Evolutionary conservation across 2,329 filamentous ascomycete genomes (phyloP).

Genomic region (Dothideomycetes sp.): DNA sequence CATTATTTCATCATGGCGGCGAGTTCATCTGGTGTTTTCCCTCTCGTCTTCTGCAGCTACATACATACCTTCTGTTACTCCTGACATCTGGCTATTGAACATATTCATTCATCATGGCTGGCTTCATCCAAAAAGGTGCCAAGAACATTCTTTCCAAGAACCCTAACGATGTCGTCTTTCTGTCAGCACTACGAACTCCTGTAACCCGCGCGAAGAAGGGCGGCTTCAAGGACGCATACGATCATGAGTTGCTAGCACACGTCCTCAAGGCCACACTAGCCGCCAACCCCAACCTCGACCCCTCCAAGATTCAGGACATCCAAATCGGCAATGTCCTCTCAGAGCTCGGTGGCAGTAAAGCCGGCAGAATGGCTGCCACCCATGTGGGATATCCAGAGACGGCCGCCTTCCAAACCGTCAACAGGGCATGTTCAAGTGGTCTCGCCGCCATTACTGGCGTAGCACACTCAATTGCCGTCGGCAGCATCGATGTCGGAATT

Average conservation of each 20-base stretch:
- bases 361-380: conserved; percentile 81
- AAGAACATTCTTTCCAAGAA: conserved; percentile 68
- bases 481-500: conserved; percentile 63
- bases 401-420: conserved; percentile 76
- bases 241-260: conserved; percentile 72
- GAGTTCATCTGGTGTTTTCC: not conserved
- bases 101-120: conserved; percentile 7
- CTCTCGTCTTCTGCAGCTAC: too few species aligned
- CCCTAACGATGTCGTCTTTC: conserved; percentile 75
- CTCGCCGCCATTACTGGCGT: conserved; percentile 68
- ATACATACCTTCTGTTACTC: too few species aligned
- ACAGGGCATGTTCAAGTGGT: conserved; percentile 74
- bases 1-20: not conserved
- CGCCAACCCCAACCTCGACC: conserved; percentile 63
- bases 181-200: conserved; percentile 83
- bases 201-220: conserved; percentile 78
- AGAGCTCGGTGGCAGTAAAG: conserved; percentile 83
- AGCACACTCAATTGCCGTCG: conserved; percentile 65
- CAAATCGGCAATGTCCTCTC: conserved; percentile 82
- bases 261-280: conserved; percentile 60
- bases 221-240: conserved; percentile 76
- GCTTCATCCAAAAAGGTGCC: conserved; percentile 42
- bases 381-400: conserved; percentile 67
- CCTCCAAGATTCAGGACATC: conserved; percentile 65
- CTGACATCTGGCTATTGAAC: not conserved